Evolutionary conservation across 805 yeast genomes (phyloP), one percentile per base, ranked within the genome.

Genomic region (Wickerhamiella azymoides): DNA sequence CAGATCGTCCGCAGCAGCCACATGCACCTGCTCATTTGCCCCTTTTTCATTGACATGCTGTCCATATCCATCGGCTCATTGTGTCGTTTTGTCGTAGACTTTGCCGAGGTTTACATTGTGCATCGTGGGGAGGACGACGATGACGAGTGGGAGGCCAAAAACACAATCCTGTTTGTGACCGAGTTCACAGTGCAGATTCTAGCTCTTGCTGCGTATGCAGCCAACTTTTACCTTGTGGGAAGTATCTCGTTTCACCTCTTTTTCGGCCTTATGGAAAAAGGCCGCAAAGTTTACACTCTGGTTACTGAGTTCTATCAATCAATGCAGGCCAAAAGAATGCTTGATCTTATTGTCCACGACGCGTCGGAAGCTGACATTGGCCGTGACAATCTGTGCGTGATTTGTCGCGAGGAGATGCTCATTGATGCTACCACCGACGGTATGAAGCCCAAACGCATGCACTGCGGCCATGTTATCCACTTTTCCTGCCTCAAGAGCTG

Each of bases 401-500:
- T 89, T 36, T 89, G 98, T 64, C 77, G 94, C 54, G 97, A 92
- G 54, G 94, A 84, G 50, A 80, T 89, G 89, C 61, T 68, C 5
- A 57, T 76, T 1, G 66, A 60, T 2, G 70, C 59, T 1, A 47
- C 56, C 2, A 49, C 54, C 54, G 65, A 65, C 47, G 68, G 82
- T 47, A 63, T 64, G 38, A 67, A 64, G 41, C 95, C 97, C 4
- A 85, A 84, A 61, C 80, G 73, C 57, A 68, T 92, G 41, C 70
- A 67, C 1, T 92, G 98, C 67, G 82, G 84, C 21, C 98, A 92
- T 62, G 79, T 84, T 40, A 69, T 89, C 47, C 98, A 92, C 60
- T 66, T 81, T 63, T 88, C 92, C 4, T 92, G 98, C 61, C 70
- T 92, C 50, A 82, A 84, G 57, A 80, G 82, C 53, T 92, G 98